Base-by-base conservation (phyloP, 2,329 filamentous ascomycete species). In the Lecanosticta acicola region DNA sequence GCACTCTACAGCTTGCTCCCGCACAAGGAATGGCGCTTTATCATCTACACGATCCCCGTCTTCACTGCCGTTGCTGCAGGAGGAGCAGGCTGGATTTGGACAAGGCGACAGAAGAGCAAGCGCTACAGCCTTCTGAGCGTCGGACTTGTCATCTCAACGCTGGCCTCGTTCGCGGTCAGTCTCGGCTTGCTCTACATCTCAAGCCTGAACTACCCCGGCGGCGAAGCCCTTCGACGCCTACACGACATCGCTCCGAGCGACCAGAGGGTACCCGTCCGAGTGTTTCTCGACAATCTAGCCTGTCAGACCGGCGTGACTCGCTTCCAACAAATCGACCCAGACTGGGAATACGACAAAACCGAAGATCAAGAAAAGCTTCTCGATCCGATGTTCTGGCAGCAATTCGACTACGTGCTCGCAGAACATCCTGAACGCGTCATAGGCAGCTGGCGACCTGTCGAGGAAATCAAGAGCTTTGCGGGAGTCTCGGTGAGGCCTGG, bases 1-100 rank as follows among this genome's bases (percentile, higher is more conserved):
- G 76, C 76, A 3, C 66, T 94, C 35, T 97, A 95, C 72, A 95
- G 88, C 53, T 59, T 88, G 41, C 85, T 95, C 51, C 90, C 91
- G 0, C 93, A 98, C 71, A 98, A 98, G 65, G 93, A 98, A 70
- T 85, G 89, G 65, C 85, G 93, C 14, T 98, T 98, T 72, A 83
- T 98, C 57, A 81, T 97, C 59, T 97, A 97, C 68, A 76, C 81
- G 42, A 75, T 94, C 18, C 93, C 93, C 0, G 76, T 84, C 0
- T 71, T 97, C 21, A 95, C 90, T 0, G 84, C 84, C 9, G 78
- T 83, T 2, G 84, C 88, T 0, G 83, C 87, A 2, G 74, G 87
- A 3, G 83, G 82, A 16, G 87, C 88, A 11, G 78, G 80, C 45
- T 83, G 81, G 66, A 70, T 94, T 53, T 66, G 63, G 64, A 64